Evolutionary conservation across 2,329 filamentous ascomycete species (phyloP), one percentile per base, ranked within the genome.

Genomic region (Cadophora sp.): DNA sequence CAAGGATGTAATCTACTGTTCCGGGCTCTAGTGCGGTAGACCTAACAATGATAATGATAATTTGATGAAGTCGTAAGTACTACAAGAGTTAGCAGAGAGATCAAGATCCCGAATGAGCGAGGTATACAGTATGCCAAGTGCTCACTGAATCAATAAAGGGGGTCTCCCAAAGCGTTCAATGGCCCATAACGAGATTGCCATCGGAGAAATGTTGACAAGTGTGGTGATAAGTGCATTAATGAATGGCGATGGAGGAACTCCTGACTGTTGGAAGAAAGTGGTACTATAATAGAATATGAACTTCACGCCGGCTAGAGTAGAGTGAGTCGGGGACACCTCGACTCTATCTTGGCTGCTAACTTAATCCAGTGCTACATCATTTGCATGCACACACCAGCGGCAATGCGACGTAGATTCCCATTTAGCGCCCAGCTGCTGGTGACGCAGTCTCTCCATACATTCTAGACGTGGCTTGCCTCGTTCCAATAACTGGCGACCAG

Each of bases 251-350:
- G 11, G 76, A 75, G 73, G 87, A 81, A 40, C 85, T 85, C 6
- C 84, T 84, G 76, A 86, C 84, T 71, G 83, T 81, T 43, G 12
- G 79, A 89, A 89, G 78, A 86, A 89, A 64, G 84, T 81, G 5
- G 86, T 88, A 53, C 87, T 87, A 75, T 88, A 89, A 64, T 88
- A 88, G 76, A 90, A 86, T 76, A 87, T 86, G 74, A 86, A 88
- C 77, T 88, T 88, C 73, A 86, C 81, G 37, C 81, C 81, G 9
- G 85, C 89, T 46, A 87, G 80, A 37, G 34, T 37, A 12, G 8
- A 43, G 40, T 43, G 1, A 43, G 40, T 43, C 16, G 14, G 34
- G 34, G 34, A 37, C 9, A 12, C 14, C 34, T 4, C 7, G 34
- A 37, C 34, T 8, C 34, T 12, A 12, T 9, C 34, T 37, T 37